Base-by-base conservation (phyloP, 352 stramenopile species). In the Globisporangium perplexum region DNA sequence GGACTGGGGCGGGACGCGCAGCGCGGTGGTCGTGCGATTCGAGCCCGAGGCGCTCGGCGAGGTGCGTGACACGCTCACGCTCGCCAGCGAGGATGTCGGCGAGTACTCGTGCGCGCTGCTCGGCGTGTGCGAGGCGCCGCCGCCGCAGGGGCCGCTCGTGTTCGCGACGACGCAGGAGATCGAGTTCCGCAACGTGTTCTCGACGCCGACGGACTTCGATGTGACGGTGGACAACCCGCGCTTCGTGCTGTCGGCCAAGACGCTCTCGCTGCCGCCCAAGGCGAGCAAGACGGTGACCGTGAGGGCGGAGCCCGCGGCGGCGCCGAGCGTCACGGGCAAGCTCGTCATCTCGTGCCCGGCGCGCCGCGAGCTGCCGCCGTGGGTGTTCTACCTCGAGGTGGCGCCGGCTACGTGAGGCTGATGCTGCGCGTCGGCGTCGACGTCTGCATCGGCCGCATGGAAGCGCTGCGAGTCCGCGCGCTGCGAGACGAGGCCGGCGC, bases 121-220 rank as follows among this genome's bases (percentile, higher is more conserved):
- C n/a, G 90, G 90, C 5, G 35, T 89, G 3, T 88, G 81, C 0
- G 72, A 79, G 30, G 73, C 90, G 2, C 82, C 88, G 2, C 51
- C 91, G 3, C 90, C 90, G 2, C 83, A 95, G 51, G 88, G 90
- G 0, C 90, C 89, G 6, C 94, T 93, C 59, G 62, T 87, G 20
- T 78, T 90, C 45, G 54, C 65, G n/a, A 56, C 68, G 7, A 68
- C 61, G 1, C 76, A 72, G 50, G 79, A 93, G 17, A 85, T 97
- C 48, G 75, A 90, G 47, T 97, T 97, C 69, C 85, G 88, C 45
- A 97, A 97, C 60, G 86, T 96, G 1, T 97, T 97, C 50, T 87
- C 72, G 20, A 63, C 68, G 6, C 45, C 72, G 1, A 69, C 62
- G 12, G 81, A 95, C 14, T 97, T 96, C 59, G 70, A 85, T 12